These are phyloP conservation scores for Penicillium steckii DNA, from an alignment of 495 filamentous ascomycete species.

Conservation along the genomic window DNA sequence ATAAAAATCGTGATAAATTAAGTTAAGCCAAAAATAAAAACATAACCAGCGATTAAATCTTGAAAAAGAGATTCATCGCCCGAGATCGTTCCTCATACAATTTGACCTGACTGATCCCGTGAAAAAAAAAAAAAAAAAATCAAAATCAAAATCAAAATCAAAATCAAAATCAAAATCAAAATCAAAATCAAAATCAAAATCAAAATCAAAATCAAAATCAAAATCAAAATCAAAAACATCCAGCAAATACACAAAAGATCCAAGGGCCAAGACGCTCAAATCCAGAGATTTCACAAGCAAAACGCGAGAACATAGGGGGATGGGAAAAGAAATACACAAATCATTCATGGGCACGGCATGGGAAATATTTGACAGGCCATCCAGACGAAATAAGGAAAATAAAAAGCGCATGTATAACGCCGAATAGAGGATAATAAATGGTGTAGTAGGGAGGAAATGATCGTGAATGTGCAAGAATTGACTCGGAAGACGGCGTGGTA, in stretches of 20 bases:
- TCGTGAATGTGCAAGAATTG: slow-evolving; percentile 24
- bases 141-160: too few relatives aligned
- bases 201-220: too few relatives aligned
- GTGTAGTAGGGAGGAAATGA: slow-evolving; percentile 13
- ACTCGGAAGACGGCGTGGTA: slow-evolving; percentile 21
- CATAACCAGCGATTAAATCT: slow-evolving; percentile 4
- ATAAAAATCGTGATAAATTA: not conserved
- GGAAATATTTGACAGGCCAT: slow-evolving; percentile 2
- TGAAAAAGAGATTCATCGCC: slow-evolving; percentile 6
- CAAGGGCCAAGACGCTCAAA: slow-evolving; percentile 10
- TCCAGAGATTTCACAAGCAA: not conserved
- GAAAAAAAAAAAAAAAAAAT: not conserved
- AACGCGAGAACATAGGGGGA: too few relatives aligned
- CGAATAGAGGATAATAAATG: slow-evolving; percentile 7
- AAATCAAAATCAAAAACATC: too few relatives aligned
- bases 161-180: too few relatives aligned
- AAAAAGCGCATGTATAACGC: slow-evolving; percentile 10
- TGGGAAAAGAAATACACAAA: not conserved
- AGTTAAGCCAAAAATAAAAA: slow-evolving; percentile 6
- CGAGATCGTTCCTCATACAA: slow-evolving; percentile 21
- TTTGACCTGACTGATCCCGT: slow-evolving; percentile 20
- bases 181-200: too few relatives aligned
- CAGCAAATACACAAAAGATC: not conserved
- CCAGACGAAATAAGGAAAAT: not conserved
- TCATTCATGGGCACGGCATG: not conserved